These are phyloP conservation scores for Ophiosphaerella korrae DNA, from an alignment of 2,329 filamentous ascomycete species.

Conservation along the genomic window DNA sequence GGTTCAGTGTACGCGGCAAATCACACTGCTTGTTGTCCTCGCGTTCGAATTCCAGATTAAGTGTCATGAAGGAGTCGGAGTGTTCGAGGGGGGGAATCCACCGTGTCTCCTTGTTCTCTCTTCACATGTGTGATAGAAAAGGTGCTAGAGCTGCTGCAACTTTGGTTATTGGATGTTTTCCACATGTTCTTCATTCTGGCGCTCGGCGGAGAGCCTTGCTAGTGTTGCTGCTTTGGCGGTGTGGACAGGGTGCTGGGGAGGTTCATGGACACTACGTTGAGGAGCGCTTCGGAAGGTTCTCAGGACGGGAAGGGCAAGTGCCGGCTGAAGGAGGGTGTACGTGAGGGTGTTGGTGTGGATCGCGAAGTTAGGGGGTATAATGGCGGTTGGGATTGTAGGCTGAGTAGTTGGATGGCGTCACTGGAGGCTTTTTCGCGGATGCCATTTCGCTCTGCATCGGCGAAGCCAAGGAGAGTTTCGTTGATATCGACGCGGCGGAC, in stretches of 20 bases:
- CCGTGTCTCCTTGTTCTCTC: neutral
- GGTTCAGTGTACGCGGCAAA: conserved; percentile 7
- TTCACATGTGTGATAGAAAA: neutral
- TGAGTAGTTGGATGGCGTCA: conserved; percentile 32
- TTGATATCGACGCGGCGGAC: conserved; percentile 36
- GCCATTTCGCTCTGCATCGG: conserved; percentile 30
- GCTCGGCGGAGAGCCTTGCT: conserved; percentile 21
- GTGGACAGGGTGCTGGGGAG: conserved; percentile 30
- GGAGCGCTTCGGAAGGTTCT: conserved; percentile 23
- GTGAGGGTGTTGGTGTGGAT: conserved; percentile 16
- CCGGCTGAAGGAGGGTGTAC: conserved; percentile 11
- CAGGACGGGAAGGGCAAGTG: conserved; percentile 15
- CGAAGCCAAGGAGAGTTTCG: conserved; percentile 35
- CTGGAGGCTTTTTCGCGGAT: conserved; percentile 39
- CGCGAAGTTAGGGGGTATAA: conserved; percentile 16
- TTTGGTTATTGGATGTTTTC: conserved; percentile 9
- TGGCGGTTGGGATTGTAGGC: conserved; percentile 24
- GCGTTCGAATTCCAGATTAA: conserved; percentile 24
- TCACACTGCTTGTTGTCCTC: conserved; percentile 9
- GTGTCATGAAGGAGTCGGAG: conserved; percentile 12
- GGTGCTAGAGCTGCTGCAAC: neutral
- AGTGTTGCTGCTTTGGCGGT: conserved; percentile 21
- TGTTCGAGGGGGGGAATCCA: too few relatives aligned
- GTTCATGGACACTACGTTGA: conserved; percentile 30
- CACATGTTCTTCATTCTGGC: conserved; percentile 33